These are phyloP conservation scores for Venturia pyrina DNA, from an alignment of 2,329 filamentous ascomycete genomes.

Conservation along the genomic window DNA sequence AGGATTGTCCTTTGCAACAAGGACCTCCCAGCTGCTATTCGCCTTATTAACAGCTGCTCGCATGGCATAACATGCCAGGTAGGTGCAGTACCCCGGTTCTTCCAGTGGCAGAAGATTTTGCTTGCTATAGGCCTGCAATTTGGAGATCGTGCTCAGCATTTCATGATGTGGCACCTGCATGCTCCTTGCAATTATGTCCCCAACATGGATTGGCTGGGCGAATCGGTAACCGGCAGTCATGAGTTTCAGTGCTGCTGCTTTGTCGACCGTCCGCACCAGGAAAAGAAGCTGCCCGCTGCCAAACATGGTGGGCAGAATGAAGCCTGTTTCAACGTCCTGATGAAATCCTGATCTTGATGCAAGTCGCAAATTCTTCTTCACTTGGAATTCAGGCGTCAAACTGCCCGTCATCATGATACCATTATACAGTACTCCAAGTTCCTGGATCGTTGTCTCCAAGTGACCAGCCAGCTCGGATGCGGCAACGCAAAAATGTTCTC, in stretches of 20 bases:
- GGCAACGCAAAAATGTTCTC: slow-evolving; percentile 73
- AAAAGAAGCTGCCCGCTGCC: slow-evolving; percentile 74
- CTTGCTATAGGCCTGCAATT: slow-evolving; percentile 51
- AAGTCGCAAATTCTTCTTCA: slow-evolving; percentile 7
- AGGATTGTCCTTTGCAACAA: slow-evolving; percentile 30
- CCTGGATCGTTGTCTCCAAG: slow-evolving; percentile 51
- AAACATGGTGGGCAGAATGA: slow-evolving; percentile 25
- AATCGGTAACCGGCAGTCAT: slow-evolving; percentile 71
- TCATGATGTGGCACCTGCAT: slow-evolving; percentile 61
- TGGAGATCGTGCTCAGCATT: slow-evolving; percentile 50
- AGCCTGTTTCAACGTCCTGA: slow-evolving; percentile 9
- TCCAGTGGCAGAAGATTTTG: slow-evolving; percentile 27
- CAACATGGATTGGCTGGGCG: slow-evolving; percentile 48
- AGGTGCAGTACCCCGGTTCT: slow-evolving; percentile 13
- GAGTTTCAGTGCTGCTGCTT: slow-evolving; percentile 52
- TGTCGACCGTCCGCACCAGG: slow-evolving; percentile 55
- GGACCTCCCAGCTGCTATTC: slow-evolving; percentile 34
- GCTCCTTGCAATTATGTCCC: slow-evolving; percentile 55
- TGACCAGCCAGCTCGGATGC: slow-evolving; percentile 63
- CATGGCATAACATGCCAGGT: slow-evolving; percentile 21
- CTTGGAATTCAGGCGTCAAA: slow-evolving; percentile 13
- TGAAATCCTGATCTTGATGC: not conserved
- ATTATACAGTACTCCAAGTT: slow-evolving; percentile 63
- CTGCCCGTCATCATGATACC: slow-evolving; percentile 60
- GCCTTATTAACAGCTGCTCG: slow-evolving; percentile 31